Evolutionary conservation across 2,329 filamentous ascomycete genomes (phyloP).

Genomic region (Trichoderma atrobrunneum): DNA sequence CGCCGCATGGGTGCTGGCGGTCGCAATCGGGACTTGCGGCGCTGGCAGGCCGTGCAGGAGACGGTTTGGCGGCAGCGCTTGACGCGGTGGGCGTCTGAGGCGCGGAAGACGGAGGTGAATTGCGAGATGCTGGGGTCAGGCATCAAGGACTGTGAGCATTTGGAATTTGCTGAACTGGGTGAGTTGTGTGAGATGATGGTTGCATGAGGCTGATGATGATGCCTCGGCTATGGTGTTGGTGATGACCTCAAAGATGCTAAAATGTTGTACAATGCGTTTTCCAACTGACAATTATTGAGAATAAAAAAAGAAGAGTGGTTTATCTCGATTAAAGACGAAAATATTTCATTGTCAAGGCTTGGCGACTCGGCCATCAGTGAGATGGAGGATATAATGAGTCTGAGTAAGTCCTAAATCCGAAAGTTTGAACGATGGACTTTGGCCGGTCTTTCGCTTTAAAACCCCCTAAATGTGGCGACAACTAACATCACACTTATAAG

Average conservation of each 20-base stretch:
- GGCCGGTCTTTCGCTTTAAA: not conserved
- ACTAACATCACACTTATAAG: not conserved
- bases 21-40: slow-evolving; percentile 46
- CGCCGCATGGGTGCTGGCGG: slow-evolving; percentile 39
- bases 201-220: not conserved
- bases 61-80: slow-evolving; percentile 42
- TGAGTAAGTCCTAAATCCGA: not conserved
- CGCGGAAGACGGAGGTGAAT: slow-evolving; percentile 32
- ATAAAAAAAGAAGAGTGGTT: not conserved
- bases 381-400: not conserved
- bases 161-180: not conserved
- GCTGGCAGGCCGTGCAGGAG: slow-evolving; percentile 42
- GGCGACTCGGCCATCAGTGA: not conserved
- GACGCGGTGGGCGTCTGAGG: slow-evolving; percentile 33
- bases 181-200: not conserved
- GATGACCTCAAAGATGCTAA: not conserved
- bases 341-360: not conserved
- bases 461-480: not conserved
- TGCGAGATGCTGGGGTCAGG: slow-evolving; percentile 30
- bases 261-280: not conserved
- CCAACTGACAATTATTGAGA: not conserved
- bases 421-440: not conserved
- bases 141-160: slow-evolving; percentile 21
- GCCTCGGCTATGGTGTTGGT: not conserved
- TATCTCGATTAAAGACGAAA: not conserved